Percentiles rank a stretch among this genome's conserved stretches.
These are phyloP conservation scores for Trematosphaeria pertusa DNA, from an alignment of 2,329 filamentous ascomycete genomes.

Conservation along the genomic window DNA sequence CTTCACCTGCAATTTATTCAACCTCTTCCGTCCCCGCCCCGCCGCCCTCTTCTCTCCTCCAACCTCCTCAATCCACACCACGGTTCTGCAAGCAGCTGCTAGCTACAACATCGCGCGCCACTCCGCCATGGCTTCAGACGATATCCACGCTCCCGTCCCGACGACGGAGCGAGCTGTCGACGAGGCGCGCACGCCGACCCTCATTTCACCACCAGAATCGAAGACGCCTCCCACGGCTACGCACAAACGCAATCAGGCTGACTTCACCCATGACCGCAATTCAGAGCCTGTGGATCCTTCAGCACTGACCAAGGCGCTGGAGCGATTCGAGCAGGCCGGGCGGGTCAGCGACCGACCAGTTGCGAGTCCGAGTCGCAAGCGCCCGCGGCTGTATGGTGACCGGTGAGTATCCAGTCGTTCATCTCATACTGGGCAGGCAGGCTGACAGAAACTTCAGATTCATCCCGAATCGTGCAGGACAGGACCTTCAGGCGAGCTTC, in stretches of 20 bases:
- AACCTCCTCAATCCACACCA: neutral
- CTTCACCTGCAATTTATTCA: conserved; percentile 20
- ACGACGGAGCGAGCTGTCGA: conserved; percentile 28
- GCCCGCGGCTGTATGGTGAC: conserved; percentile 69
- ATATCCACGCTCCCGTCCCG: conserved; percentile 19
- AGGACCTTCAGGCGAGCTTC: conserved; percentile 92
- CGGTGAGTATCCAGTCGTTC: conserved; percentile 35
- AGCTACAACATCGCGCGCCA: conserved; percentile 13
- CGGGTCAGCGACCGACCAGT: conserved; percentile 65
- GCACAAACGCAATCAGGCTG: conserved; percentile 55
- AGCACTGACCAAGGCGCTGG: conserved; percentile 66
- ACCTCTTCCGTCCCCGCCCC: conserved; percentile 12
- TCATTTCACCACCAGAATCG: conserved; percentile 64
- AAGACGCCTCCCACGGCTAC: conserved; percentile 66
- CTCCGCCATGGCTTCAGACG: conserved; percentile 28
- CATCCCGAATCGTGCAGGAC: conserved; percentile 90
- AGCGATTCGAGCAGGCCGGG: conserved; percentile 67
- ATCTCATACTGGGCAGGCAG: neutral
- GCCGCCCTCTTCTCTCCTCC: conserved; percentile 12
- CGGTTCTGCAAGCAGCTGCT: neutral
- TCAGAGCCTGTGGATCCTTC: conserved; percentile 66
- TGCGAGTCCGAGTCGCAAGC: conserved; percentile 72
- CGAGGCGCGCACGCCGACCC: conserved; percentile 51
- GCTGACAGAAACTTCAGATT: conserved; percentile 66
- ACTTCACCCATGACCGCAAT: conserved; percentile 42